A percentile compares a stretch with the other conserved stretches of the same genome.
Evolutionary conservation across 495 filamentous ascomycete species (phyloP).

Genomic region (Penicillium silybi): DNA sequence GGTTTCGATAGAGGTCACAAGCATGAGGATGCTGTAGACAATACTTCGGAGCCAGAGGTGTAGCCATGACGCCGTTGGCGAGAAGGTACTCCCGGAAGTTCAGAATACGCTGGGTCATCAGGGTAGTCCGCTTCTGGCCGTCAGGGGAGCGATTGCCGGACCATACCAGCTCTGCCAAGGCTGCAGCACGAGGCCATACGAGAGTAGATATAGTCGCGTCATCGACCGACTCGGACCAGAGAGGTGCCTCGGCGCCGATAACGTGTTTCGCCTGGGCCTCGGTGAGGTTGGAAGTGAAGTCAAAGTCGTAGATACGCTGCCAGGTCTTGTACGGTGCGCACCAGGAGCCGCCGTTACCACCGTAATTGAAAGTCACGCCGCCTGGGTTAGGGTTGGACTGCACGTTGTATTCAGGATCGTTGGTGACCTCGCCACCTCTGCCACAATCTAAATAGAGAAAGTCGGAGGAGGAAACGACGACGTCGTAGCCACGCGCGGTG

Average conservation of each 20-base stretch:
- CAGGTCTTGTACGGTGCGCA: conserved; percentile 58
- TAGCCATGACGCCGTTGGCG: conserved; percentile 48
- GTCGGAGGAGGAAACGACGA: conserved; percentile 53
- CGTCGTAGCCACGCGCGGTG: conserved; percentile 47
- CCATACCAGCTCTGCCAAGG: conserved; percentile 52
- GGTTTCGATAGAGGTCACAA: conserved; percentile 51
- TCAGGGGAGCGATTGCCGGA: conserved; percentile 46
- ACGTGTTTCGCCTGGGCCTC: conserved; percentile 39
- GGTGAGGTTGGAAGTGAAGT: conserved; percentile 50
- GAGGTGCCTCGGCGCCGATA: conserved; percentile 46
- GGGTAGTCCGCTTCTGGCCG: conserved; percentile 47
- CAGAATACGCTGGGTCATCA: conserved; percentile 50
- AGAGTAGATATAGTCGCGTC: conserved; percentile 43
- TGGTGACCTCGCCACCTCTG: conserved; percentile 50
- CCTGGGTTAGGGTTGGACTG: conserved; percentile 43
- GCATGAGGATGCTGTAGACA: conserved; percentile 54
- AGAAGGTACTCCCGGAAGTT: conserved; percentile 57
- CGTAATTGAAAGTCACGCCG: conserved; percentile 50
- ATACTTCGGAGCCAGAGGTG: conserved; percentile 49
- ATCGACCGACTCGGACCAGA: conserved; percentile 55
- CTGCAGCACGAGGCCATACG: conserved; percentile 55
- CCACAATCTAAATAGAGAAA: conserved; percentile 57
- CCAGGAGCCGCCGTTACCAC: conserved; percentile 51
- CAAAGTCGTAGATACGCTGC: conserved; percentile 59
- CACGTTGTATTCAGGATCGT: conserved; percentile 53